Evolutionary conservation across 805 yeast species (phyloP).

Genomic region (Zygosaccharomyces siamensis): DNA sequence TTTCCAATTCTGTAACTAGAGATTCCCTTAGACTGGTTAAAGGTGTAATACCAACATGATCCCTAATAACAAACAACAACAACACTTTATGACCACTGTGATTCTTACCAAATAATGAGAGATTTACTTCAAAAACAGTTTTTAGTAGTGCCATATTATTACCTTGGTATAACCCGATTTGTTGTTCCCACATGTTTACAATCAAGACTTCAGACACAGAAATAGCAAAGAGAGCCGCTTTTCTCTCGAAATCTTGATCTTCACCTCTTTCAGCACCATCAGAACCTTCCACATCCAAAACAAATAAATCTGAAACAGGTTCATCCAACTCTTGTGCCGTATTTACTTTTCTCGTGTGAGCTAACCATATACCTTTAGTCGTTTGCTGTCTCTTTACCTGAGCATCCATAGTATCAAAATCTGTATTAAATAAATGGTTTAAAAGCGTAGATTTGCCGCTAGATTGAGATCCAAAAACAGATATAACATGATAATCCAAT

Average conservation of each 20-base stretch:
- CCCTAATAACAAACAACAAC: slow-evolving; percentile 84
- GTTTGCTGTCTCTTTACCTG: slow-evolving; percentile 74
- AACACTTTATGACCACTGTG: slow-evolving; percentile 55
- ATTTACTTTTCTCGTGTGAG: slow-evolving; percentile 46
- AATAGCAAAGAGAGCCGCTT: slow-evolving; percentile 90
- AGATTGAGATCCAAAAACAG: slow-evolving; percentile 96
- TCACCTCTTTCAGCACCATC: slow-evolving; percentile 98
- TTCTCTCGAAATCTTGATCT: slow-evolving; percentile 96
- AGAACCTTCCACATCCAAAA: slow-evolving; percentile 97
- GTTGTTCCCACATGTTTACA: slow-evolving; percentile 95
- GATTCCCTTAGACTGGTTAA: slow-evolving; percentile 64
- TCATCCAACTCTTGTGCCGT: slow-evolving; percentile 14
- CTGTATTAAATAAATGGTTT: slow-evolving; percentile 78
- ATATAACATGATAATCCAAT: slow-evolving; percentile 77
- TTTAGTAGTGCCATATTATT: slow-evolving; percentile 94
- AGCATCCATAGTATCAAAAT: slow-evolving; percentile 92
- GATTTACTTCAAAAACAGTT: slow-evolving; percentile 93
- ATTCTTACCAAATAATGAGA: slow-evolving; percentile 71
- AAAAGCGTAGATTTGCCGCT: slow-evolving; percentile 93
- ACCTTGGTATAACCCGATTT: slow-evolving; percentile 94
- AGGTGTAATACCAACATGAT: slow-evolving; percentile 85
- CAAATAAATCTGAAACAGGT: slow-evolving; percentile 47
- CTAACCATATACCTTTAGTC: slow-evolving; percentile 78
- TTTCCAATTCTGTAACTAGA: slow-evolving; percentile 61
- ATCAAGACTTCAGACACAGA: slow-evolving; percentile 87